phyloP scores from a whole-genome alignment of 768 basidiomycete genomes.

The Boletus rex-veris region DNA sequence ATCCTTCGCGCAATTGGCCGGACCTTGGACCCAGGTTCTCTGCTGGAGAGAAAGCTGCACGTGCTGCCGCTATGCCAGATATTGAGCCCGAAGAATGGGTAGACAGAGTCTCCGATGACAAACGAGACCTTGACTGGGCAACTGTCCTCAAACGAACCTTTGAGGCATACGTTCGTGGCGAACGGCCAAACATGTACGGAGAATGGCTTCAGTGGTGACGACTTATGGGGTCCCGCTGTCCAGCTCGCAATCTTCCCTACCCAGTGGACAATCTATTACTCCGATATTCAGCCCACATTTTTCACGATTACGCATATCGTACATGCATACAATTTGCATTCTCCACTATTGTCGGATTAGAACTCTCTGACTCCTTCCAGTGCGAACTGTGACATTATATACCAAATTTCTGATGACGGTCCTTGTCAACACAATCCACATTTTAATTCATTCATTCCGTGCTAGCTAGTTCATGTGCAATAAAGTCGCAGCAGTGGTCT shows the following conservation, averaged over 20 bases:
- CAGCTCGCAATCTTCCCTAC: slow-evolving; percentile 9
- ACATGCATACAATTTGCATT: slow-evolving; percentile 27
- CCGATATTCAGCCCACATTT: slow-evolving; percentile 26
- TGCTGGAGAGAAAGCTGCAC: slow-evolving; percentile 68
- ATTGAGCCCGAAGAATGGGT: slow-evolving; percentile 36
- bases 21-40: slow-evolving; percentile 82
- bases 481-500: slow-evolving; percentile 7
- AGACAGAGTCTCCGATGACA: slow-evolving; percentile 55
- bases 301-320: slow-evolving; percentile 27
- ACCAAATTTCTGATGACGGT: slow-evolving; percentile 28
- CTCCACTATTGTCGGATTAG: slow-evolving; percentile 31
- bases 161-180: slow-evolving; percentile 87
- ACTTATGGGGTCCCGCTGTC: slow-evolving; percentile 1
- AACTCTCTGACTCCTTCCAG: slow-evolving; percentile 21
- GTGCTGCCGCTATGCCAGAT: slow-evolving; percentile 39
- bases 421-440: slow-evolving; percentile 23
- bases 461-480: slow-evolving; percentile 14
- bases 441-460: slow-evolving; percentile 19
- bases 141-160: slow-evolving; percentile 95
- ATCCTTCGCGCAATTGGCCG: slow-evolving; percentile 90
- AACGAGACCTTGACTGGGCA: slow-evolving; percentile 85
- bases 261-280: slow-evolving; percentile 28
- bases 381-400: slow-evolving; percentile 29
- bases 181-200: slow-evolving; percentile 94
- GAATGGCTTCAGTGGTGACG: slow-evolving; percentile 62